Evolutionary conservation across 2,329 filamentous ascomycete genomes (phyloP).

Genomic region (Fusarium sp.): DNA sequence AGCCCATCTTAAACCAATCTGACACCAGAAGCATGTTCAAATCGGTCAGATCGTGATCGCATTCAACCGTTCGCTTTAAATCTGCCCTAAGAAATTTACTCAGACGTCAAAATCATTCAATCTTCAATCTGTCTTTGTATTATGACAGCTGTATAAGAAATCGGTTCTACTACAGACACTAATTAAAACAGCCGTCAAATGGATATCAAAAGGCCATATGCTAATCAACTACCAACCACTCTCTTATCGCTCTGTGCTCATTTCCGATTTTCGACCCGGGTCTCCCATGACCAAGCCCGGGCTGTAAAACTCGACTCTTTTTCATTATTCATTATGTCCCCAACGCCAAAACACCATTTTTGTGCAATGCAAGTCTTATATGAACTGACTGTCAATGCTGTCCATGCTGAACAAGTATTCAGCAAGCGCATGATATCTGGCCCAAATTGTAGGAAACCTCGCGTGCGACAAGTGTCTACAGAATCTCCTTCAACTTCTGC

Average conservation of each 20-base stretch:
- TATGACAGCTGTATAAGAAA: conserved; percentile 35
- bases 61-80: neutral
- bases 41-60: conserved; percentile 8
- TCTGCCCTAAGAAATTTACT: neutral
- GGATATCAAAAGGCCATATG: conserved; percentile 41
- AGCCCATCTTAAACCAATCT: conserved; percentile 5
- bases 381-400: conserved; percentile 2
- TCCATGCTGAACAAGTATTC: neutral
- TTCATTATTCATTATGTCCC: conserved; percentile 46
- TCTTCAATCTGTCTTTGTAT: conserved; percentile 27
- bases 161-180: conserved; percentile 30
- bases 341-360: conserved; percentile 45
- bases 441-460: conserved; percentile 10
- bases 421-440: conserved; percentile 2
- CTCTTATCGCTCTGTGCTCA: conserved; percentile 7
- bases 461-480: conserved; percentile 60
- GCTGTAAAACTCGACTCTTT: conserved; percentile 15
- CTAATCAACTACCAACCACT: conserved; percentile 24
- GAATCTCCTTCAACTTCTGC: conserved; percentile 81
- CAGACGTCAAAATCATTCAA: neutral
- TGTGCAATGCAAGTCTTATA: conserved; percentile 23
- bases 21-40: neutral
- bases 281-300: conserved; percentile 2
- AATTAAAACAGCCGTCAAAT: conserved; percentile 38
- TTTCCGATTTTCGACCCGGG: conserved; percentile 11